Base-by-base conservation (phyloP, 306 rosid species). In the Pachyrhizus erosus region DNA sequence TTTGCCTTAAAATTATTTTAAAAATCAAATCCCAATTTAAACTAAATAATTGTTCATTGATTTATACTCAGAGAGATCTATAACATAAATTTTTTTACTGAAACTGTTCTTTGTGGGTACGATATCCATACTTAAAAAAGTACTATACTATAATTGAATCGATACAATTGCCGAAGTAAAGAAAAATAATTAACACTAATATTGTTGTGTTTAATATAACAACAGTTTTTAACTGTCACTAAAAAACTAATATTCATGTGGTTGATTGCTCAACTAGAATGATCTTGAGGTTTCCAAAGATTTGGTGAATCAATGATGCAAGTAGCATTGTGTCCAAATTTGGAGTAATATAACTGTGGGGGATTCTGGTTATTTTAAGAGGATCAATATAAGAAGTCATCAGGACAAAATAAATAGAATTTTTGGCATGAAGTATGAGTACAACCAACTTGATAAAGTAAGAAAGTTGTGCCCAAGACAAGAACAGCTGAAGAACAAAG, bases 231-330 rank as follows among this genome's bases (percentile, higher is more conserved):
- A n/a, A n/a, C n/a, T n/a, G n/a, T n/a, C n/a, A n/a, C n/a, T n/a
- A n/a, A n/a, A n/a, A n/a, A n/a, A 24, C 48, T 66, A 29, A 24
- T 65, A 51, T 80, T 70, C 84, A 23, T 51, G 87, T 89, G 57
- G 87, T 84, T 24, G 84, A 89, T 80, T 91, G 94, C 75, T 89
- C 90, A 60, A 80, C 70, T 20, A 80, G 85, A 62, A 23, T 89
- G 77, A 82, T 65, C 51, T 69, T 89, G 75, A 79, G 57, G 27
- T 75, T 83, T 48, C 85, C 88, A 1, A 43, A 83, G 14, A 70
- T 72, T n/a, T 73, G 89, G 89, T 87, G 91, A 45, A 86, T 66
- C 48, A 33, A 8, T 17, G 34, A 66, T 17, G 17, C 72, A 13
- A 66, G 48, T 37, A 5, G 24, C 49, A 66, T 66, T 34, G 48